Base-by-base conservation (phyloP, 1,284 basidiomycete species). In the Wolfiporia cocos region DNA sequence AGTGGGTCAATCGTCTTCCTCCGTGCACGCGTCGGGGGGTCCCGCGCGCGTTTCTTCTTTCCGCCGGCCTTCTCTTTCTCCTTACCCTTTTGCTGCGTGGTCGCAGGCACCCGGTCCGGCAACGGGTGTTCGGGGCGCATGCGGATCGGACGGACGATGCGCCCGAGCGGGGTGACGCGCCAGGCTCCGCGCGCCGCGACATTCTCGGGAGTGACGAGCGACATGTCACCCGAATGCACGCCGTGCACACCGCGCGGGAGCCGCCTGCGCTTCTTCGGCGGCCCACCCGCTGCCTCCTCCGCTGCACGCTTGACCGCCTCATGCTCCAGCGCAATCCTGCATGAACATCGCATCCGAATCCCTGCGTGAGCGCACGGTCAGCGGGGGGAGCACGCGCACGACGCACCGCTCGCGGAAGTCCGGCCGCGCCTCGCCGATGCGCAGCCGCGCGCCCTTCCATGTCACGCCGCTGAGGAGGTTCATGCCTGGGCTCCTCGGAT, bases 371-470 rank as follows among this genome's bases (percentile, higher is more conserved):
- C n/a, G n/a, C n/a, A n/a, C n/a, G n/a, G 17, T 12, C 0, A 21
- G 30, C 17, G 18, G 19, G 20, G 3, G 18, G 14, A 49, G 5
- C 20, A 15, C 17, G 19, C 15, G 30, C 34, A 23, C 43, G 4
- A 50, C 62, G 15, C 34, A 83, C 84, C 78, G 69, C 54, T 81
- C 76, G 5, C 59, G 59, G 54, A 71, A 90, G 58, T 89, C 81
- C 1, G 77, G 79, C 49, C 76, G 84, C 19, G 86, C 87, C 51
- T 88, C 85, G 5, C 86, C 86, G 26, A 90, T 72, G n/a, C 85
- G 73, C 22, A 90, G 62, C 51, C 82, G 86, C n/a, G 85, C 65
- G 14, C 87, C 86, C 62, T 88, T 90, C 83, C 85, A 90, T 1
- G 76, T 86, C 7, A 83, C 77, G 21, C 87, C 86, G 49, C 83